Base-by-base conservation (phyloP, 176 grass and related monocot genomes). In the Ananas comosus region DNA sequence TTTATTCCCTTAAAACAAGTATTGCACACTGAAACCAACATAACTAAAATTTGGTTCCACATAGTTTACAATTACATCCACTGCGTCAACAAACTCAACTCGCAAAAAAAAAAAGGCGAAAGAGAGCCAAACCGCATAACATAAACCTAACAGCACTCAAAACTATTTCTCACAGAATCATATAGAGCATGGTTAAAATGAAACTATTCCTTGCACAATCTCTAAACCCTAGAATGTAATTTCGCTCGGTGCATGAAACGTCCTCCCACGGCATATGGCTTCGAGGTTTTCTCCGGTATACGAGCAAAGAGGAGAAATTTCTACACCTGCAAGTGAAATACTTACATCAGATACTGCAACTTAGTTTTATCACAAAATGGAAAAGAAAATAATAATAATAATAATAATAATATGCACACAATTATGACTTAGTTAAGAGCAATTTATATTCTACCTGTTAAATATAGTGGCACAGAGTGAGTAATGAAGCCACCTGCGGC, bases 401-500 rank as follows among this genome's bases (percentile, higher is more conserved):
- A 21, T 24, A 12, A 2, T 48, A 13, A 14, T 5, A 74, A 33
- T 2, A 33, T 33, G 29, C 29, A 33, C 29, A 33, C 29, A 33
- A 0, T 42, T 42, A 42, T 42, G 33, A 42, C 4, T 7, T 7
- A 7, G 33, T 42, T 42, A 42, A 42, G 4, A 42, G 33, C 4
- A 42, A 42, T 42, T 42, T 42, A 42, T 42, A 42, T 42, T 42
- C 33, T 89, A 96, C 92, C 92, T 58, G 92, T 96, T 73, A 87
- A 70, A 69, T 85, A 91, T 51, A 91, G 80, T 56, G 92, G 88
- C 63, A 91, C 83, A 0, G 92, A 96, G 77, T 96, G 88, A 12
- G 88, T 96, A 69, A 96, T 75, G 72, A 91, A 96, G 53, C 92
- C 92, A 67, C 92, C 92, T 25, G 88, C 92, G 51, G 92, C 86